phyloP scores from a whole-genome alignment of 1,284 basidiomycete species.

The Spongispora temasekensis region DNA sequence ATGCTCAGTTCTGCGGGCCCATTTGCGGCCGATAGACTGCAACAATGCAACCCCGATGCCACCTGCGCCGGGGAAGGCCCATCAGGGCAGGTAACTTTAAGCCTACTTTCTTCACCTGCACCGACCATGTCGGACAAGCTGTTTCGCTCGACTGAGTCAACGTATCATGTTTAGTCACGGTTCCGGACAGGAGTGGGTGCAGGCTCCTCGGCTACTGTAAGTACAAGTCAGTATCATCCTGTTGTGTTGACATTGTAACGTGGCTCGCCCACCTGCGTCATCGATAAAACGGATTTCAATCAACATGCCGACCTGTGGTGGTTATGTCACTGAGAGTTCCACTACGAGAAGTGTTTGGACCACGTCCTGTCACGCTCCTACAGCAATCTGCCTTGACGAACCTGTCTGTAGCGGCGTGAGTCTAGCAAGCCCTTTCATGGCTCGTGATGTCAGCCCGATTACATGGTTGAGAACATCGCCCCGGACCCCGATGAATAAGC shows the following conservation, averaged over 20 bases:
- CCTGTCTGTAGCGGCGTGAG: too few species aligned
- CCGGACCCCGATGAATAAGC: too few species aligned
- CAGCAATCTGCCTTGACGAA: conserved; percentile 6
- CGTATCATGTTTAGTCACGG: conserved; percentile 7
- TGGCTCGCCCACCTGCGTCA: too few species aligned
- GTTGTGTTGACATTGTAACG: too few species aligned
- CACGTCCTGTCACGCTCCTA: conserved; percentile 8
- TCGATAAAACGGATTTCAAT: conserved; percentile 19
- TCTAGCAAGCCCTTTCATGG: too few species aligned
- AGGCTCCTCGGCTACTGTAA: conserved; percentile 3
- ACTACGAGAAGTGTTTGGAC: too few species aligned
- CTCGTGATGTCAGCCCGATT: too few species aligned
- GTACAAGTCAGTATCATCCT: too few species aligned
- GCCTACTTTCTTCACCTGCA: background rate
- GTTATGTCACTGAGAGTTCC: conserved; percentile 9
- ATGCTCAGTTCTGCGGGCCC: too few species aligned
- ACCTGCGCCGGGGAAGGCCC: conserved; percentile 3
- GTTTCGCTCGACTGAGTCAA: conserved; percentile 5
- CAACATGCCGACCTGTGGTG: conserved; percentile 19
- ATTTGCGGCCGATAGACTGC: background rate
- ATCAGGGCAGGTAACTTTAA: conserved; percentile 10
- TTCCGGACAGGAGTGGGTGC: conserved; percentile 4
- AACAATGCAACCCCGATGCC: conserved; percentile 11
- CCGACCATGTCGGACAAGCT: conserved; percentile 11
- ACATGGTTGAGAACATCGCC: too few species aligned